Percentiles rank a stretch among this genome's conserved stretches.
Conservation (phyloP, 176 grass and related monocot species). For the Urochloa ruziziensis region DNA sequence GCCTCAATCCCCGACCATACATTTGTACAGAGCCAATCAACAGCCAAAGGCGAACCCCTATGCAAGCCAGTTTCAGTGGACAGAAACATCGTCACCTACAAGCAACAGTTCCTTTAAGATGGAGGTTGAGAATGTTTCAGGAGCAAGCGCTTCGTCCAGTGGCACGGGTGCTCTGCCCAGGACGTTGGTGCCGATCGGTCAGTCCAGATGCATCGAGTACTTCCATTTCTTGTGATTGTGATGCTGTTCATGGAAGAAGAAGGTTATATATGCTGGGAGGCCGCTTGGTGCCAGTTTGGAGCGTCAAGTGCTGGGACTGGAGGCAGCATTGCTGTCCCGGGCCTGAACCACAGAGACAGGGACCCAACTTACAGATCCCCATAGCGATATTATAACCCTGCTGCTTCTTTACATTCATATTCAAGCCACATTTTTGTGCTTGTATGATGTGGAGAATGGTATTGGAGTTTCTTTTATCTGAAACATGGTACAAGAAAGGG, state of each 20-base stretch:
- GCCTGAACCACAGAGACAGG: not conserved
- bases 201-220: constrained; percentile 59
- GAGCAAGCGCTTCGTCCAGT: not conserved
- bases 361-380: not conserved
- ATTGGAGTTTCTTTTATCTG: constrained; percentile 5
- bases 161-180: constrained; percentile 25
- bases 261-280: not conserved
- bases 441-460: constrained; percentile 26
- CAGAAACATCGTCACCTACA: not conserved
- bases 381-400: not conserved
- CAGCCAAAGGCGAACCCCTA: constrained; percentile 3
- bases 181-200: constrained; percentile 47
- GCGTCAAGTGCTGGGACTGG: not conserved
- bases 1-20: not conserved
- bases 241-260: constrained; percentile 5
- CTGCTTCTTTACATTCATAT: constrained; percentile 20
- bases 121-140: constrained; percentile 16
- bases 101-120: not conserved
- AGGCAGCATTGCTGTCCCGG: not conserved
- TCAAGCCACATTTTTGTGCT: constrained; percentile 37
- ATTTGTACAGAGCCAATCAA: constrained; percentile 14
- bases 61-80: constrained; percentile 24
- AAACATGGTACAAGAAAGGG: not conserved
- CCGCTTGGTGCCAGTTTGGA: not conserved
- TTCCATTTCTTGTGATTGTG: constrained; percentile 70